Base-by-base conservation (phyloP, 805 yeast species). In the Spathaspora gorwiae region DNA sequence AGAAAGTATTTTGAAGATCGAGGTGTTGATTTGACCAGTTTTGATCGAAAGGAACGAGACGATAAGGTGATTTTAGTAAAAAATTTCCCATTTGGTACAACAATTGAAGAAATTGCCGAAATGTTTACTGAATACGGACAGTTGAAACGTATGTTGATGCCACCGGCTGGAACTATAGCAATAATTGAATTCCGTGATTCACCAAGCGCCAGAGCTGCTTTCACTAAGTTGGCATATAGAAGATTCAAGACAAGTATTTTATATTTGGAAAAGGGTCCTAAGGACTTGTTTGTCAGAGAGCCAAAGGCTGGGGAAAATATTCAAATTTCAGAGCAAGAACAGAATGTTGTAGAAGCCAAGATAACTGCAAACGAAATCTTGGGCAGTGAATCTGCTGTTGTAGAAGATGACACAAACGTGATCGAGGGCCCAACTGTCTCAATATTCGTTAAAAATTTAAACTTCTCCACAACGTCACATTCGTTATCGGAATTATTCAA, bases 121-220 rank as follows among this genome's bases (percentile, higher is more conserved):
- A 60, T 92, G 56, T 94, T 94, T 57, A 65, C 84, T 2, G 83
- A 83, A 34, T 81, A 79, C 64, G 99, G 99, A 44, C 84, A 84
- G 51, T 57, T 94, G 26, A 81, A 80, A 51, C 76, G 96, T 54
- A 73, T 90, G 13, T 66, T 94, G 50, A 87, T 94, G 89, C 99
- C 99, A 12, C 96, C 97, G 6, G 86, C 95, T 6, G 98, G 97
- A 8, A 90, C 97, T 0, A 89, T 94, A 55, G 97, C 98, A 10
- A 86, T 94, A 59, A 83, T 94, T 8, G 97, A 92, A 65, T 90
- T 83, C 65, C 75, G 90, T 56, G 92, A 87, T 61, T 68, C 82
- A 2, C 84, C 95, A 11, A 73, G 85, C 38, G 98, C 95, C 2
- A 82, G 97, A 65, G 75, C 87, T 3, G 98, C 98, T 1, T 94